phyloP scores from a whole-genome alignment of 257 asterid genomes.

The Forsythia suspensa region DNA sequence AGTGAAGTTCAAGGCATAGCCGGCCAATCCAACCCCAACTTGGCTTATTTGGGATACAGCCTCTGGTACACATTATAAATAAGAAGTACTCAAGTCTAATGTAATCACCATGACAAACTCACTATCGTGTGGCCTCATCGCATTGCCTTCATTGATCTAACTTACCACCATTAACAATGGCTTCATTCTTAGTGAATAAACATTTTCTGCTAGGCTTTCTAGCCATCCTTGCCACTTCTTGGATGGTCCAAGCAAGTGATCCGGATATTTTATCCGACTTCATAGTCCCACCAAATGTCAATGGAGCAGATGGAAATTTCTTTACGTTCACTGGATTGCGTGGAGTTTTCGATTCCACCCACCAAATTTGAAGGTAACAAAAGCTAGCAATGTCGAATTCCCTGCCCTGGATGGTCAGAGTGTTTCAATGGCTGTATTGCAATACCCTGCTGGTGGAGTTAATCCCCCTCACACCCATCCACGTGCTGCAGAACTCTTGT shows the following conservation, averaged over 20 bases:
- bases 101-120: not conserved
- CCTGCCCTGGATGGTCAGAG: conserved; percentile 1
- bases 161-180: not conserved
- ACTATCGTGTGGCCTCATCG: not conserved
- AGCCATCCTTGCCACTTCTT: not conserved
- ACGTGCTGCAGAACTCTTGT: not conserved
- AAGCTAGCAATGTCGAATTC: conserved; percentile 1
- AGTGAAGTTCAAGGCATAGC: not conserved
- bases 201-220: not conserved
- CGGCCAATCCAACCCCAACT: not conserved
- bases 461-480: not conserved
- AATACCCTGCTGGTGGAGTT: not conserved
- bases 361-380: not conserved
- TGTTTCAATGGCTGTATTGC: not conserved
- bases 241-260: conserved; percentile 10
- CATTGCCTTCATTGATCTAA: not conserved
- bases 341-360: not conserved
- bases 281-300: not conserved
- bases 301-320: not conserved
- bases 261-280: not conserved
- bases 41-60: not conserved
- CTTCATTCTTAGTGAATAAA: not conserved
- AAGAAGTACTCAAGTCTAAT: not conserved
- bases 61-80: not conserved
- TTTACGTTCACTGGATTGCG: not conserved